Evolutionary conservation across 306 rosid genomes (phyloP).

Genomic region (Cicer chorassanicum): DNA sequence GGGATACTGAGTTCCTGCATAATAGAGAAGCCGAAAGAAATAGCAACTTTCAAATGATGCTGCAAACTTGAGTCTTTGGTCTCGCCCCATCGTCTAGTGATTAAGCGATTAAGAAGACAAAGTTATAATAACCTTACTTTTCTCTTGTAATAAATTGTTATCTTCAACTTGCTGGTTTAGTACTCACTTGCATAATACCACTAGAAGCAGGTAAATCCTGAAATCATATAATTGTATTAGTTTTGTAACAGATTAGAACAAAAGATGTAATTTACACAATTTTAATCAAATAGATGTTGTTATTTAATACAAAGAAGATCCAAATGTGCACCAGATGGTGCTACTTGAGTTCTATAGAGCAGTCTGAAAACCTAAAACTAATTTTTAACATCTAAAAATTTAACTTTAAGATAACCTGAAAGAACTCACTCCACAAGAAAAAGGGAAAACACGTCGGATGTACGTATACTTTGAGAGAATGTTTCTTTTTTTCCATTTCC

Average conservation of each 20-base stretch:
- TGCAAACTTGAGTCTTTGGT: constrained; percentile 82
- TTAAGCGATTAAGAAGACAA: constrained; percentile 43
- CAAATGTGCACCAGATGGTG: constrained; percentile 10
- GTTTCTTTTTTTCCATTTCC: too few relatives aligned
- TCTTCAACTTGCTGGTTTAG: constrained; percentile 42
- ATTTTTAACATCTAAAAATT: constrained; percentile 1
- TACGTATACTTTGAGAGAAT: too few relatives aligned
- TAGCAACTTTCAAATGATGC: constrained; percentile 87
- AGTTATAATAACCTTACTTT: constrained; percentile 44
- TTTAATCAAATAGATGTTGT: constrained; percentile 5
- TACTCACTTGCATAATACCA: constrained; percentile 90
- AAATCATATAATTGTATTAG: constrained; percentile 42
- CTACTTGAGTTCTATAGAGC: constrained; percentile 2
- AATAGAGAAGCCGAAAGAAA: constrained; percentile 90
- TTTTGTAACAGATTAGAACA: neutral
- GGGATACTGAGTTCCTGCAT: constrained; percentile 94
- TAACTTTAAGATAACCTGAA: constrained; percentile 18
- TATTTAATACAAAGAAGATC: constrained; percentile 29
- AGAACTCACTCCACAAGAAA: neutral
- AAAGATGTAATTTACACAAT: too few relatives aligned
- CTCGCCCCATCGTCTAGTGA: constrained; percentile 91
- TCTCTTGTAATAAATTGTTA: constrained; percentile 19
- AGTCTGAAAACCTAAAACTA: neutral
- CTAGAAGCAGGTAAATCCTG: constrained; percentile 97
- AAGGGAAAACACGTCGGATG: too few relatives aligned